These are phyloP conservation scores for Penicillium sp. DNA, from an alignment of 2,329 filamentous ascomycete genomes.

Conservation along the genomic window DNA sequence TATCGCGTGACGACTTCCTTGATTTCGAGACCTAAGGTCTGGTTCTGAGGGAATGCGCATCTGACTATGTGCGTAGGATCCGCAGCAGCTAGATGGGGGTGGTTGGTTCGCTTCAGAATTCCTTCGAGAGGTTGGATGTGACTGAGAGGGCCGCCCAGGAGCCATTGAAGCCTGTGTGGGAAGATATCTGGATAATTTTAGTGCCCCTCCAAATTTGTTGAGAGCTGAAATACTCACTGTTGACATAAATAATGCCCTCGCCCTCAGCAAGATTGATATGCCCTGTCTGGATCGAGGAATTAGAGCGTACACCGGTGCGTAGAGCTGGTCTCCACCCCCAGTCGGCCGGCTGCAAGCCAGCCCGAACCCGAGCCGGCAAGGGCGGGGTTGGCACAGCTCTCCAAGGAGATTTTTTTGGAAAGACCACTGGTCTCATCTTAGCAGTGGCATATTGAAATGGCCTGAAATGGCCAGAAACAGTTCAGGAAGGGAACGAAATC, in stretches of 20 bases:
- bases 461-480: no score
- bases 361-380: slow-evolving; percentile 1
- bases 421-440: slow-evolving; percentile 27
- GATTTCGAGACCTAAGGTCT: slow-evolving; percentile 67
- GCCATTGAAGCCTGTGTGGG: slow-evolving; percentile 73
- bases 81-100: slow-evolving; percentile 56
- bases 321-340: slow-evolving; percentile 19
- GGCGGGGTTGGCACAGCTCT: slow-evolving; percentile 3
- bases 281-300: slow-evolving; percentile 70
- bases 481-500: no score
- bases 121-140: slow-evolving; percentile 51
- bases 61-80: slow-evolving; percentile 61
- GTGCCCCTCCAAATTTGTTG: slow-evolving; percentile 4
- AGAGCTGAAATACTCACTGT: slow-evolving; percentile 63
- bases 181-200: slow-evolving; percentile 68
- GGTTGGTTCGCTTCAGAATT: slow-evolving; percentile 57
- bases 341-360: background rate
- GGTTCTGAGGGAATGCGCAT: slow-evolving; percentile 65
- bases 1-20: slow-evolving; percentile 81
- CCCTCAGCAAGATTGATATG: slow-evolving; percentile 78
- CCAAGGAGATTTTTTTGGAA: slow-evolving; percentile 15
- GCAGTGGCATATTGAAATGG: slow-evolving; percentile 1
- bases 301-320: slow-evolving; percentile 32
- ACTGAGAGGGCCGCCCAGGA: slow-evolving; percentile 58
- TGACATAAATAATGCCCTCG: slow-evolving; percentile 86